Evolutionary conservation across 306 rosid genomes (phyloP).

Genomic region (Psophocarpus tetragonolobus): DNA sequence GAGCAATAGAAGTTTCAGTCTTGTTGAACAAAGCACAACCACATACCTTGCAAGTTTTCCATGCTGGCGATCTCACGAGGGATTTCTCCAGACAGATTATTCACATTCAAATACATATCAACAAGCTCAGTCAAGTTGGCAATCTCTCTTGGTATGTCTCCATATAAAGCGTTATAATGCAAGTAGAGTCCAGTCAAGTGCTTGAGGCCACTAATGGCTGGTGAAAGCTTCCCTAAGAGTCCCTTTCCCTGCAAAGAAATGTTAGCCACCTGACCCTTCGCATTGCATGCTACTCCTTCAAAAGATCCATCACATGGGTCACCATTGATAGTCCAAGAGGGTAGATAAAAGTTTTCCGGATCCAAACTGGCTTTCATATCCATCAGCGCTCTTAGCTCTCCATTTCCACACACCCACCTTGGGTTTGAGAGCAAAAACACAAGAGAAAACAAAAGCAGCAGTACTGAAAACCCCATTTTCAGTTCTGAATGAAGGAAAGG

Average conservation of each 20-base stretch:
- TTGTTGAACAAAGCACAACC: not conserved
- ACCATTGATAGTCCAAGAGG: constrained; percentile 62
- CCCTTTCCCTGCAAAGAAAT: constrained; percentile 75
- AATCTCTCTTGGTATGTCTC: constrained; percentile 67
- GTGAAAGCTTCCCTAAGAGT: constrained; percentile 67
- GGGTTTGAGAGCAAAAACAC: constrained; percentile 42
- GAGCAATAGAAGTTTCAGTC: constrained; percentile 1
- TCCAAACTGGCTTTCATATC: constrained; percentile 64
- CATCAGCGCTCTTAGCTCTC: constrained; percentile 66
- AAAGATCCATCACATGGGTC: constrained; percentile 61
- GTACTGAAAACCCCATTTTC: constrained; percentile 44
- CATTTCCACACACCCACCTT: constrained; percentile 43
- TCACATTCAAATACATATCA: constrained; percentile 81
- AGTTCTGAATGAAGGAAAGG: constrained; percentile 16
- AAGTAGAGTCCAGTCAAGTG: constrained; percentile 79
- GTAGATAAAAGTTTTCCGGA: constrained; percentile 52
- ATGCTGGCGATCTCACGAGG: constrained; percentile 58
- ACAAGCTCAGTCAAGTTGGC: constrained; percentile 54
- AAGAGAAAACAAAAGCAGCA: constrained; percentile 33
- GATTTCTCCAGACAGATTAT: constrained; percentile 66
- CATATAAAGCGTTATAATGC: constrained; percentile 68
- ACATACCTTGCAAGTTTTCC: constrained; percentile 66
- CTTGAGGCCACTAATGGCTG: constrained; percentile 61
- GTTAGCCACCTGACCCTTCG: constrained; percentile 62
- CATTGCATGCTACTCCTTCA: constrained; percentile 75